Evolutionary conservation across 257 asterid species (phyloP), one percentile per base, ranked within the genome.

Genomic region (Nicotiana obtusifolia): DNA sequence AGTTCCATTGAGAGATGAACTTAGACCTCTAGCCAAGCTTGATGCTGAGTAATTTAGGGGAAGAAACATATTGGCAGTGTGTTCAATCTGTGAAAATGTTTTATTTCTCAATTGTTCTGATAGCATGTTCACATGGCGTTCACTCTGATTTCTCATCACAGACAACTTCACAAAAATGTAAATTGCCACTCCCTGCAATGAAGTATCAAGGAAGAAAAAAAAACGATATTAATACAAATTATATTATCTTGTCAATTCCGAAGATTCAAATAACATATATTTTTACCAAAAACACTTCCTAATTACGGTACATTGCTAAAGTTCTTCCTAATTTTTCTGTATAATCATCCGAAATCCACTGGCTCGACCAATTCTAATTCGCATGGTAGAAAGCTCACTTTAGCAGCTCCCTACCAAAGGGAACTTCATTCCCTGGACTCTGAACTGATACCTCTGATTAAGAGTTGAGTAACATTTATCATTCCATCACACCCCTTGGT

Each of bases 31-130:
- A 26, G 86, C 82, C 31, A 85, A 68, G 77, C 26, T 79, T 20
- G 75, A 22, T 20, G 84, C 79, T 24, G 86, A 85, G 17, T 81
- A 73, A 75, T 80, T 82, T 33, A 85, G 0, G 1, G 86, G 88
- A 17, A 44, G 33, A 22, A 85, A 15, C 79, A 80, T 19, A 3
- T 64, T 76, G n/a, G 82, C 84, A 6, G 68, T 37, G 66, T 64
- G 41, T 49, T 76, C 80, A 64, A 85, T 71, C 31, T 56, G 67
- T 76, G 67, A 30, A 64, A 82, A 41, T 13, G 80, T 71, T 77
- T 15, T 80, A 61, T 76, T 49, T 19, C 77, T 73, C 30, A 53
- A 44, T 2, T 56, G 61, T 5, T 37, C 57, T 14, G 77, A 62
- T 57, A 56, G 30, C 14, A 7, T 24, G 64, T 49, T 41, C 37